Evolutionary conservation across 1,139 yeast species (phyloP).

Genomic region (Saccharomyces uvarum): DNA sequence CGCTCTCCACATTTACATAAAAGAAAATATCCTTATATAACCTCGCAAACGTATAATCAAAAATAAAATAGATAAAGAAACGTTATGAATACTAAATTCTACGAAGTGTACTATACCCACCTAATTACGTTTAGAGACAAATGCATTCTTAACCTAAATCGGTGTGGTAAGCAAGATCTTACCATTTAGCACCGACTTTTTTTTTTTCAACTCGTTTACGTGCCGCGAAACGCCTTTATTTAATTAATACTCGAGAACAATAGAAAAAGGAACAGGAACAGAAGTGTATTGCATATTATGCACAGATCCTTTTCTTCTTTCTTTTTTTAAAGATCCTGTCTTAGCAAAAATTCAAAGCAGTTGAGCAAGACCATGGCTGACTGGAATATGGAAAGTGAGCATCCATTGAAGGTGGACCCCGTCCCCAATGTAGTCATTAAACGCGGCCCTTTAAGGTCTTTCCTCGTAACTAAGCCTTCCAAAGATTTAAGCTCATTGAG

Average conservation of each 20-base stretch:
- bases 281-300: background rate
- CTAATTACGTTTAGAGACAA: background rate
- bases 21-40: background rate
- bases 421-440: slow-evolving; percentile 33
- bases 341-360: background rate
- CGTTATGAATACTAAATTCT: background rate
- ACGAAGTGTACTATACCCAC: background rate
- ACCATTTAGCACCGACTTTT: background rate
- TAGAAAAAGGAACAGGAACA: slow-evolving; percentile 1
- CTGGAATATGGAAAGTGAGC: background rate
- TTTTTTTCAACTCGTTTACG: slow-evolving; percentile 1
- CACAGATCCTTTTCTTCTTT: slow-evolving; percentile 1
- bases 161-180: background rate
- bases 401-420: background rate
- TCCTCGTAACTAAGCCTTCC: slow-evolving; percentile 39
- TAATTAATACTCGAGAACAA: background rate
- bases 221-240: background rate
- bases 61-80: background rate
- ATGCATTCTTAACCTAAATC: background rate
- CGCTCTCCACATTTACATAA: background rate
- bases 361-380: background rate
- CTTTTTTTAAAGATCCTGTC: background rate
- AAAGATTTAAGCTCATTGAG: slow-evolving; percentile 35
- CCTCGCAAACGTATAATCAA: background rate
- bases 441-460: slow-evolving; percentile 38